Evolutionary conservation across 2,329 filamentous ascomycete species (phyloP).

Genomic region (Arthrobotrys sinensis): DNA sequence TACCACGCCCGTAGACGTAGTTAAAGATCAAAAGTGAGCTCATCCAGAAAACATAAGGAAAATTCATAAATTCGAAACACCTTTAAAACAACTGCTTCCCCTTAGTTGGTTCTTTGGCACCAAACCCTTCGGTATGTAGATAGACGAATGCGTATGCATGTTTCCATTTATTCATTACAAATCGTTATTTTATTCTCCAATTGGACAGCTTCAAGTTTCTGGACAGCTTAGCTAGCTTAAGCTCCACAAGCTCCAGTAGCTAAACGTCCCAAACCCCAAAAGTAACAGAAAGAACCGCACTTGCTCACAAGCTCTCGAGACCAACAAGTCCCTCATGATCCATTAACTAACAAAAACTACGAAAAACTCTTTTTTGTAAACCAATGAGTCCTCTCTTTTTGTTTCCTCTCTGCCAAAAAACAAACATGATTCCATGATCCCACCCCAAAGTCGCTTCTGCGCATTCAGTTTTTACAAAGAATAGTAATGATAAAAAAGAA

Average conservation of each 20-base stretch:
- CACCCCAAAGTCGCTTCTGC: constrained; percentile 19
- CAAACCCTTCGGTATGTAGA: neutral
- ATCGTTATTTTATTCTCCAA: constrained; percentile 30
- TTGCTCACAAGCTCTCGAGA: constrained; percentile 15
- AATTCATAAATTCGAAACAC: neutral
- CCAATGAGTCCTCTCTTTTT: constrained; percentile 8
- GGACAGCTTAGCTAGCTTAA: constrained; percentile 8
- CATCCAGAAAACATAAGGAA: neutral
- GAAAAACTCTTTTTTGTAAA: constrained; percentile 25
- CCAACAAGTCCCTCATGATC: neutral
- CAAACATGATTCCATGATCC: constrained; percentile 28
- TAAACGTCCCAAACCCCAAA: constrained; percentile 2
- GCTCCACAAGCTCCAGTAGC: constrained; percentile 10
- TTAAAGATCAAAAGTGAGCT: neutral
- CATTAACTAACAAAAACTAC: neutral
- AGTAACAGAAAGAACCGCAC: constrained; percentile 14
- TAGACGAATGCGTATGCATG: constrained; percentile 20
- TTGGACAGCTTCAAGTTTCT: neutral
- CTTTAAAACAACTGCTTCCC: neutral
- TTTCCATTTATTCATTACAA: constrained; percentile 35
- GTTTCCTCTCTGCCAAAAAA: neutral
- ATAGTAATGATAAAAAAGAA: constrained; percentile 10
- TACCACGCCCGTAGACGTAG: constrained; percentile 12
- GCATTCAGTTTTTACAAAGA: constrained; percentile 33
- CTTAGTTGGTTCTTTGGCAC: neutral